These are phyloP conservation scores for Penicillium sp. DNA, from an alignment of 2,329 filamentous ascomycete genomes.

Conservation along the genomic window DNA sequence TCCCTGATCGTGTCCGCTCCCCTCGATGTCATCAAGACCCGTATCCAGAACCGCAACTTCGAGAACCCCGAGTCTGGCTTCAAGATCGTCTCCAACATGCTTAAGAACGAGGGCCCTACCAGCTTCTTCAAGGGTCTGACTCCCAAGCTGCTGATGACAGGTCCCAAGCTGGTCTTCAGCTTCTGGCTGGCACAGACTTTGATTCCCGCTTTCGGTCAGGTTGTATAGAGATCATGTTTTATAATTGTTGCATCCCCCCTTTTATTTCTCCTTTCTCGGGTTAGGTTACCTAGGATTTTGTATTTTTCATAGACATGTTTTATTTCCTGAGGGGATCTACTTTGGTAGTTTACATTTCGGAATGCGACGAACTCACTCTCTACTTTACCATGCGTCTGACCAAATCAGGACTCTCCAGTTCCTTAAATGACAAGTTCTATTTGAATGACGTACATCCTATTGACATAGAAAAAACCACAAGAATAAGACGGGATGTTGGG, in stretches of 20 bases:
- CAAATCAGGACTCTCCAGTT: not conserved
- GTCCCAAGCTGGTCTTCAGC: slow-evolving; percentile 97
- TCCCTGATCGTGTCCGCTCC: slow-evolving; percentile 96
- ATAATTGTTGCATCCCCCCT: slow-evolving; percentile 20
- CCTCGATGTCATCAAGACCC: slow-evolving; percentile 95
- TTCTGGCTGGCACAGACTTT: slow-evolving; percentile 99
- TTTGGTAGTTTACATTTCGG: slow-evolving; percentile 3
- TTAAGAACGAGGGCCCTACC: slow-evolving; percentile 77
- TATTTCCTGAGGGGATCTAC: slow-evolving; percentile 8
- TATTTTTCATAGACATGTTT: slow-evolving; percentile 16
- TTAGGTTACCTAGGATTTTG: slow-evolving; percentile 4
- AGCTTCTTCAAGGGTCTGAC: slow-evolving; percentile 98
- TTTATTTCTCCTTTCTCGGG: slow-evolving; percentile 9
- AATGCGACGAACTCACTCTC: slow-evolving; percentile 11
- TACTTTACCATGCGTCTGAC: not conserved
- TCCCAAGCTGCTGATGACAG: slow-evolving; percentile 98
- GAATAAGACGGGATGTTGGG: slow-evolving; percentile 8
- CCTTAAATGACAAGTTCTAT: not conserved
- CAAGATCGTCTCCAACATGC: slow-evolving; percentile 88
- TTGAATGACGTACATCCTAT: slow-evolving; percentile 3
- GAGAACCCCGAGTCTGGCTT: slow-evolving; percentile 95
- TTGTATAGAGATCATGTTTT: slow-evolving; percentile 48
- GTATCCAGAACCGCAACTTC: slow-evolving; percentile 98
- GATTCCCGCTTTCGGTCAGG: slow-evolving; percentile 83
- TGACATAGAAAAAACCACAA: slow-evolving; percentile 5